These are phyloP conservation scores for Tarenaya hassleriana DNA, from an alignment of 345 rosid species.

Conservation along the genomic window DNA sequence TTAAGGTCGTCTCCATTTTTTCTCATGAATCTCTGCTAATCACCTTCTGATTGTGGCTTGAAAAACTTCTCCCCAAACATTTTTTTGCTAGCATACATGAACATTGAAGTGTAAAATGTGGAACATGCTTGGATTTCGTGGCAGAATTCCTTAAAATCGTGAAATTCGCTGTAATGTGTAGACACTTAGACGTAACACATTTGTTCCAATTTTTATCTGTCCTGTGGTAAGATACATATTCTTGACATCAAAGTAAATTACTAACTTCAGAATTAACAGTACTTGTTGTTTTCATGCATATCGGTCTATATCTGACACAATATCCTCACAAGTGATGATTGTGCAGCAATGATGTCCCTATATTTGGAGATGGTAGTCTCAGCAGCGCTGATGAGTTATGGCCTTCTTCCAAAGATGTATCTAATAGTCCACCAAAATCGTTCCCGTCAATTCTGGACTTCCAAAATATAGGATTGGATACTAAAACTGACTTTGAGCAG, in stretches of 20 bases:
- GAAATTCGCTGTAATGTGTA: background rate
- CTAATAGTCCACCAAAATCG: slow-evolving; percentile 43
- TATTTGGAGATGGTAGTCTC: slow-evolving; percentile 71
- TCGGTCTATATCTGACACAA: slow-evolving; percentile 52
- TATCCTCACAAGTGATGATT: slow-evolving; percentile 89
- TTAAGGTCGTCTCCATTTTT: no score
- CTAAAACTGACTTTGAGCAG: slow-evolving; percentile 43
- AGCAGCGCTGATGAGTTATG: slow-evolving; percentile 63
- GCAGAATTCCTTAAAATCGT: background rate
- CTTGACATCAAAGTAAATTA: slow-evolving; percentile 1
- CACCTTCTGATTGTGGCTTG: no score
- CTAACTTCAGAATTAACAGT: slow-evolving; percentile 8
- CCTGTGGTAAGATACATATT: slow-evolving; percentile 1
- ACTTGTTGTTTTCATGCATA: slow-evolving; percentile 9
- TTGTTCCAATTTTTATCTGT: background rate
- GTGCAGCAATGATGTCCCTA: slow-evolving; percentile 90
- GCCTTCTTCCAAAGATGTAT: slow-evolving; percentile 60
- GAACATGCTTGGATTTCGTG: no score
- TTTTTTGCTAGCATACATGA: no score
- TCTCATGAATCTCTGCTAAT: no score
- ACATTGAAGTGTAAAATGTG: no score
- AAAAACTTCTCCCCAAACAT: no score
- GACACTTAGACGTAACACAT: slow-evolving; percentile 5
- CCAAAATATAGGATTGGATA: slow-evolving; percentile 39
- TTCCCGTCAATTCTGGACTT: slow-evolving; percentile 41